Base-by-base conservation (phyloP, 2,329 filamentous ascomycete genomes). In the Aspergillaceae sp. region DNA sequence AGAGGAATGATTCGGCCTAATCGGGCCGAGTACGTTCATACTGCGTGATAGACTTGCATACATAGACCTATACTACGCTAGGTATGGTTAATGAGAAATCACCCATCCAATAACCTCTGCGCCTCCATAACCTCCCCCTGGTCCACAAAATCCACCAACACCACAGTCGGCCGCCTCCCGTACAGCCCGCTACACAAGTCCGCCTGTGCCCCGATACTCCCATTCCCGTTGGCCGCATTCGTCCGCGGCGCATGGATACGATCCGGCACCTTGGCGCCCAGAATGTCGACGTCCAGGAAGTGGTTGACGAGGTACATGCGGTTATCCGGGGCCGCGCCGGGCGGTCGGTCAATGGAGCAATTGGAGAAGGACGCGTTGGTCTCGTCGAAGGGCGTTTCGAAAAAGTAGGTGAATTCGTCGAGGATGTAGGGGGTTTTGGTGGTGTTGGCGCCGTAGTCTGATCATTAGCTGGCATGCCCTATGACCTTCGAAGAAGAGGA, bases 261-360 rank as follows among this genome's bases (percentile, higher is more conserved):
- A 45, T 73, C 69, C 4, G 73, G 73, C n/a, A 73, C 54, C 33
- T 65, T 53, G 9, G 71, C 58, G 5, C 70, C 70, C 0, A 69
- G 46, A 29, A 72, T 52, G 42, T 72, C 62, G 7, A 66, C 52
- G 49, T 74, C 68, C 2, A 74, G 56, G 51, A 73, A 74, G 53
- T 75, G 73, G 47, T 75, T 75, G 48, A 74, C 63, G 33, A 74
- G 63, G 45, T 70, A 70, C 70, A 75, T 73, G 4, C 68, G 62
- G 8, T 65, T 69, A 4, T 62, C 56, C 4, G 64, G 51, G 9
- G 58, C 63, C 27, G 60, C 62, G n/a, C 62, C 63, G 4, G 62
- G 40, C 2, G 72, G 72, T 3, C 71, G 66, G 51, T 74, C 64
- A 43, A 74, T 66, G 7, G 58, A 67, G 56, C 72, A 74, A 48